Conservation (phyloP, 306 rosid species). For the Lathyrus oleraceus region DNA sequence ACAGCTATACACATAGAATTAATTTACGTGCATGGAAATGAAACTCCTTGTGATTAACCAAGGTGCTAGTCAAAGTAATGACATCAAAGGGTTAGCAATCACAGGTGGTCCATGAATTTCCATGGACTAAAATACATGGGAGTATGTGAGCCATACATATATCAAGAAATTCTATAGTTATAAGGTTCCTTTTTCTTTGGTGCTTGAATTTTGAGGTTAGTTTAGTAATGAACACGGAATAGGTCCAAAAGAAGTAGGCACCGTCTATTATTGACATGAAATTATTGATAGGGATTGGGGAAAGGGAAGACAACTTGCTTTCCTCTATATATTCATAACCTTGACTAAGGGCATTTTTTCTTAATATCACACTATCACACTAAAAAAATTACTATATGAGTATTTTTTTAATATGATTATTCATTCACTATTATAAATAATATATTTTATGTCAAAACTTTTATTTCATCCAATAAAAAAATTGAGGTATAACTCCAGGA, state of each 20-base stretch:
- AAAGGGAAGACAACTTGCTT: slow-evolving; percentile 39
- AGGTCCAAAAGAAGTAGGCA: slow-evolving; percentile 89
- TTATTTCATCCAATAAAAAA: too few species aligned
- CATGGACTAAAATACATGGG: slow-evolving; percentile 31
- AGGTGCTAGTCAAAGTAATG: slow-evolving; percentile 10
- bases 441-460: too few species aligned
- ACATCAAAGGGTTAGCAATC: slow-evolving; percentile 1
- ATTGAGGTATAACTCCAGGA: too few species aligned
- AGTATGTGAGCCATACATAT: slow-evolving; percentile 26
- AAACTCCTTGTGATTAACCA: slow-evolving; percentile 24
- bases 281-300: slow-evolving; percentile 39
- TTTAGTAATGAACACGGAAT: slow-evolving; percentile 67
- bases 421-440: too few species aligned
- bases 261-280: slow-evolving; percentile 70
- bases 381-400: too few species aligned
- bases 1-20: background rate
- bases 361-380: too few species aligned
- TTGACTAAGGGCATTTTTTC: slow-evolving; percentile 5
- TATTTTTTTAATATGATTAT: too few species aligned
- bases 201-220: slow-evolving; percentile 50
- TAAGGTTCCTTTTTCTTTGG: slow-evolving; percentile 34
- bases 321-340: slow-evolving; percentile 35
- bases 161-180: slow-evolving; percentile 36
- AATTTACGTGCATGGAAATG: slow-evolving; percentile 52
- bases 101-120: slow-evolving; percentile 31